Base-by-base conservation (phyloP, 371 early-diverging fungal genomes). In the Mortierella sp. region DNA sequence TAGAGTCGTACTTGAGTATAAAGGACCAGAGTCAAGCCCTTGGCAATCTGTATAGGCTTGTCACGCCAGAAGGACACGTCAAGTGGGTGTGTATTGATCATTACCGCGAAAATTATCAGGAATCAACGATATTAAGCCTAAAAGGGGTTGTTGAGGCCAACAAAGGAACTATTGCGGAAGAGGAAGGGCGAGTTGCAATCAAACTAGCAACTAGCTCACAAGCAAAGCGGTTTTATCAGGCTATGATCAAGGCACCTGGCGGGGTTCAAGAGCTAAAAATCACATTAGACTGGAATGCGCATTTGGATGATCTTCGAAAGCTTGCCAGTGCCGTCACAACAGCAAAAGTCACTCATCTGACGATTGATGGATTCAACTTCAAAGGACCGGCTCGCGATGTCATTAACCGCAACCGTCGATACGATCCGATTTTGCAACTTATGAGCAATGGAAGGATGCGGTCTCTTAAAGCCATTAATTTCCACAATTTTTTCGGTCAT, bases 61-160 rank as follows among this genome's bases (percentile, higher is more conserved):
- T 60, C 14, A 65, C 72, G 1, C 3, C 24, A 5, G 64, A 64
- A 49, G 72, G 72, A 5, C 40, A 65, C 22, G 72, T 72, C 65
- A 72, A 72, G 57, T 72, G 72, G 72, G 66, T 72, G 3, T 72
- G 72, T 26, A 35, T 65, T 5, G 72, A 72, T 39, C 72, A 72
- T 49, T 72, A 64, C 52, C 64, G 61, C n/a, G 54, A 52, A 62
- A 45, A 45, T 5, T 62, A 62, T 24, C 39, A 24, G n/a, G 24
- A 20, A 2, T 62, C 62, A 5, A 14, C 62, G 47, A 43, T 45
- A 8, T 6, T 24, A 11, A 43, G 30, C 4, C 47, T 62, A 1
- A 62, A 26, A 30, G 62, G 26, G 8, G 14, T 40, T 24, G 62
- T 62, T 8, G 24, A 8, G 22, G n/a, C 26, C 43, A 26, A 45